Percentiles rank a stretch among this genome's conserved stretches.
Evolutionary conservation across 139 green algal genomes (phyloP).

Genomic region (Micractinium conductrix): DNA sequence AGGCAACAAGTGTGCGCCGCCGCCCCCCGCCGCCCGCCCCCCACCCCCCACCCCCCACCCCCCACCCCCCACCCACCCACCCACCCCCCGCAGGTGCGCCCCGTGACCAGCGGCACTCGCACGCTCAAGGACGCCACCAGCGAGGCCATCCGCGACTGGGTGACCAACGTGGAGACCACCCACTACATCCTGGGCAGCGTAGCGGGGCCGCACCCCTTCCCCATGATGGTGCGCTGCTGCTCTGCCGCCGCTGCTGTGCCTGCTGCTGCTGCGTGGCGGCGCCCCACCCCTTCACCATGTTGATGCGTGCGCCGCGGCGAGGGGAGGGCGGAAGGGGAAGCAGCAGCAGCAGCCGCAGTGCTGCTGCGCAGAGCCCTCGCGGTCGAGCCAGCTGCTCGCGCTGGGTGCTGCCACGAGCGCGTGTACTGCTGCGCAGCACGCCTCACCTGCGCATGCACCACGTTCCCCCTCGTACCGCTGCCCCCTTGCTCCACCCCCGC

Average conservation of each 20-base stretch:
- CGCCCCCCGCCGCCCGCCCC: too few species aligned
- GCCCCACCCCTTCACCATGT: neutral
- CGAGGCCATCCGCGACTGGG: conserved; percentile 99
- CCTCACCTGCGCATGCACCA: too few species aligned
- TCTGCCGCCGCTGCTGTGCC: neutral
- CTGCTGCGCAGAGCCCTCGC: too few species aligned
- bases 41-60: neutral
- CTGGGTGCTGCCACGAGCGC: too few species aligned
- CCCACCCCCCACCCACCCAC: neutral
- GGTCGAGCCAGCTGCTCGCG: too few species aligned
- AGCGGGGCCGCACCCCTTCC: conserved; percentile 98
- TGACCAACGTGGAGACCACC: conserved; percentile 99
- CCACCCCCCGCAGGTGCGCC: conserved; percentile 54
- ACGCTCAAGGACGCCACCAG: conserved; percentile 99
- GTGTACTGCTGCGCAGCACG: too few species aligned
- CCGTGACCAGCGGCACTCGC: conserved; percentile 90
- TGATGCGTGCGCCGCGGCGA: neutral
- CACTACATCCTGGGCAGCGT: conserved; percentile 99
- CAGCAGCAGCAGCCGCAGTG: too few species aligned
- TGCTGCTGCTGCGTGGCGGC: neutral
- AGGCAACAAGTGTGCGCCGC: neutral
- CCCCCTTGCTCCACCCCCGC: neutral
- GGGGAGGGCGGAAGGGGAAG: too few species aligned
- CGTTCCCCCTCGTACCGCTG: neutral
- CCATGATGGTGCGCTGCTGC: conserved; percentile 97